These are phyloP conservation scores for Hymenoscyphus infarciens DNA, from an alignment of 2,329 filamentous ascomycete genomes.

Conservation along the genomic window DNA sequence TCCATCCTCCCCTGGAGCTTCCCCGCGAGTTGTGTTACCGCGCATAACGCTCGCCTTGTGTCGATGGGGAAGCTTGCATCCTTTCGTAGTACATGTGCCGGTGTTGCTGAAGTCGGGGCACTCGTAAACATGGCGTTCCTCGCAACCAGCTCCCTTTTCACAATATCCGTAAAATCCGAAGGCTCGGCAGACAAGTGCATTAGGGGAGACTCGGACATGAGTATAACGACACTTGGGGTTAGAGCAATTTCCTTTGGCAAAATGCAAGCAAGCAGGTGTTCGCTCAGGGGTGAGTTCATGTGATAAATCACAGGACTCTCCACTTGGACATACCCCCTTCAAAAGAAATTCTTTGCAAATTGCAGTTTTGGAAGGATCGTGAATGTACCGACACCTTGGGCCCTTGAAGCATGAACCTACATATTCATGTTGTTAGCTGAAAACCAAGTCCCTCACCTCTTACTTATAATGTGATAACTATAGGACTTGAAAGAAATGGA, in stretches of 20 bases:
- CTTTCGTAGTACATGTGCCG: constrained; percentile 74
- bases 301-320: constrained; percentile 82
- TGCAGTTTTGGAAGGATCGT: constrained; percentile 83
- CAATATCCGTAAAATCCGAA: constrained; percentile 91
- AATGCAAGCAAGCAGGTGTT: constrained; percentile 85
- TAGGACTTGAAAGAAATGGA: constrained; percentile 30
- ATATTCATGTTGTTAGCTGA: constrained; percentile 31
- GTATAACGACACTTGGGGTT: constrained; percentile 84
- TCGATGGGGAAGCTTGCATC: constrained; percentile 82
- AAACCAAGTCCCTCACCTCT: constrained; percentile 25
- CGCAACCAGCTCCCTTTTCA: constrained; percentile 72
- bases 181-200: constrained; percentile 74
- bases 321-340: constrained; percentile 72
- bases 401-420: constrained; percentile 84
- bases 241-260: constrained; percentile 82
- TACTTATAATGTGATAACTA: constrained; percentile 22
- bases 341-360: constrained; percentile 85
- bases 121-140: constrained; percentile 83
- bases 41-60: constrained; percentile 79
- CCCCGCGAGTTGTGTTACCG: constrained; percentile 50
- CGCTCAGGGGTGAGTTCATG: constrained; percentile 82
- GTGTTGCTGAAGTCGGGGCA: constrained; percentile 95
- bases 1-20: constrained; percentile 46
- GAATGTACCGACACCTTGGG: constrained; percentile 72
- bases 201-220: constrained; percentile 74